A percentile compares a stretch with the other conserved stretches of the same genome.
Conservation (phyloP, 768 basidiomycete genomes). For the Tremella yokohamensis region DNA sequence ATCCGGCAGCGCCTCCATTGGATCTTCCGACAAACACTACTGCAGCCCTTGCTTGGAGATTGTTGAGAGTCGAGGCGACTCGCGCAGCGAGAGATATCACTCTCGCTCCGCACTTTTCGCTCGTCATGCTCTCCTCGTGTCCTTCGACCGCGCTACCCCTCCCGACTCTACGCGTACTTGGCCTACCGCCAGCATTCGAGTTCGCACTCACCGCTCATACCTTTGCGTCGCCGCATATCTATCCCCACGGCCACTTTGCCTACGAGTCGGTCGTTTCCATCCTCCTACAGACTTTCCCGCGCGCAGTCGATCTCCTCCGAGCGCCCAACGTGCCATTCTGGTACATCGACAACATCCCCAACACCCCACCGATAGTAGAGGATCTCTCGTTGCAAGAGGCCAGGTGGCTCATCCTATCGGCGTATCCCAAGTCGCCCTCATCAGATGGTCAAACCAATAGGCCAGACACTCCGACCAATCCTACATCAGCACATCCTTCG, state of each 20-base stretch:
- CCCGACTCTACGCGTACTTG: slow-evolving; percentile 39
- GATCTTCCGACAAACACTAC: slow-evolving; percentile 37
- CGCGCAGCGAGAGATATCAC: slow-evolving; percentile 47
- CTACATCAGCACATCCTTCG: slow-evolving; percentile 42
- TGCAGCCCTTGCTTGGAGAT: slow-evolving; percentile 48
- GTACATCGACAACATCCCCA: slow-evolving; percentile 28
- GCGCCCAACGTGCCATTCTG: slow-evolving; percentile 36
- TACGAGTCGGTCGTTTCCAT: slow-evolving; percentile 31
- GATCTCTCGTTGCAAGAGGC: slow-evolving; percentile 47
- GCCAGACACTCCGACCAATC: slow-evolving; percentile 41
- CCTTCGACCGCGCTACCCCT: slow-evolving; percentile 38
- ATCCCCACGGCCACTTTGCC: slow-evolving; percentile 24
- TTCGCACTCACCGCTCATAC: slow-evolving; percentile 43
- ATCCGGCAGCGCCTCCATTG: slow-evolving; percentile 43
- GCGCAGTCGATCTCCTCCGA: slow-evolving; percentile 37
- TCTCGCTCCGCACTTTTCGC: slow-evolving; percentile 48
- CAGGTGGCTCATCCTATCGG: slow-evolving; percentile 42
- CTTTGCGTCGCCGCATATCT: slow-evolving; percentile 39
- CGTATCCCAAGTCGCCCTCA: slow-evolving; percentile 38
- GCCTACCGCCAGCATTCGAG: slow-evolving; percentile 36
- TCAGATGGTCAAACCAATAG: slow-evolving; percentile 28
- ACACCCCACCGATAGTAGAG: slow-evolving; percentile 28
- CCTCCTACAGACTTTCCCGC: slow-evolving; percentile 34
- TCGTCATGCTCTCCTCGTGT: slow-evolving; percentile 39
- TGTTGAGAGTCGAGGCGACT: slow-evolving; percentile 46